Conservation (phyloP, 805 yeast species). For the Wickerhamiella musiphila region DNA sequence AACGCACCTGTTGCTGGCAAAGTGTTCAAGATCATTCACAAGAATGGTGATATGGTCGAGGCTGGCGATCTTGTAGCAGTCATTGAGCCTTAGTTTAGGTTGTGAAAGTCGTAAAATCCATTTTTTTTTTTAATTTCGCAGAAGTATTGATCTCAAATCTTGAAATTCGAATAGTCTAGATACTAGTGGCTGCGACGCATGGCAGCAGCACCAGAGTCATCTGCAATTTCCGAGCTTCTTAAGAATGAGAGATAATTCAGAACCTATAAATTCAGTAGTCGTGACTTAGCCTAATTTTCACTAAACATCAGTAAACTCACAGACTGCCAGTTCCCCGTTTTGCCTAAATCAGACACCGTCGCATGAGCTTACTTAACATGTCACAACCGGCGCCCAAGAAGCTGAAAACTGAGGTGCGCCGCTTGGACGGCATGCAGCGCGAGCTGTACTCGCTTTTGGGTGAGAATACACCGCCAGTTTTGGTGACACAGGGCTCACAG, state of each 20-base stretch:
- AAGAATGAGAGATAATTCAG: no score
- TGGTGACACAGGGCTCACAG: slow-evolving; percentile 30
- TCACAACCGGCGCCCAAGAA: slow-evolving; percentile 31
- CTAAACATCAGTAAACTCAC: no score
- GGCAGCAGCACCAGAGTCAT: no score
- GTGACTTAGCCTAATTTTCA: no score
- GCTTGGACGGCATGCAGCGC: slow-evolving; percentile 58
- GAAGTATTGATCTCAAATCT: no score
- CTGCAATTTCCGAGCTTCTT: no score
- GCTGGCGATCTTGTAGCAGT: slow-evolving; percentile 93
- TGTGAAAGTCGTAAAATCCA: no score
- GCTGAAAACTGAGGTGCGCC: slow-evolving; percentile 18
- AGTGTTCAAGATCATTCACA: slow-evolving; percentile 31
- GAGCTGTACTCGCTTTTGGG: slow-evolving; percentile 81
- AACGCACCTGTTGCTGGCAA: slow-evolving; percentile 33
- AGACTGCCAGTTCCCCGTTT: not conserved
- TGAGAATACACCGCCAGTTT: slow-evolving; percentile 74
- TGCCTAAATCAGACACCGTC: not conserved
- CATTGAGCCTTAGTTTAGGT: slow-evolving; percentile 30
- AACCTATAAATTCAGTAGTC: no score
- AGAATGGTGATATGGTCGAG: slow-evolving; percentile 90
- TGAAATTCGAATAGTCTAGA: no score
- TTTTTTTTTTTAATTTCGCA: not conserved
- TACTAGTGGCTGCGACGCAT: no score
- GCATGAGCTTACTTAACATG: slow-evolving; percentile 19